Conservation (phyloP, 2,329 filamentous ascomycete species). For the Colletotrichum eremochloae region DNA sequence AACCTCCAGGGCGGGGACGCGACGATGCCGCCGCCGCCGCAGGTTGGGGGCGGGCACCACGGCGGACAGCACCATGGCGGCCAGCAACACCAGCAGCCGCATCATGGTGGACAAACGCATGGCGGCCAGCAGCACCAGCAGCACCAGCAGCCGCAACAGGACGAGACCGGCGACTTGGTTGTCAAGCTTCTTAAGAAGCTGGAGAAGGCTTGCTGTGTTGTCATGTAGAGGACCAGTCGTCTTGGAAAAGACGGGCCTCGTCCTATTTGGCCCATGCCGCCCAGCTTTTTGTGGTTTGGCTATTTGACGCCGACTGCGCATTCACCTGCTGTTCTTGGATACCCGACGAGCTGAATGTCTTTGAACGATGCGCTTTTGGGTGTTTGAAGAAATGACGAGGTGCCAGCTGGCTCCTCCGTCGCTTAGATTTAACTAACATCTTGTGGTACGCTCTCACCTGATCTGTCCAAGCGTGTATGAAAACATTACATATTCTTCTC, state of each 20-base stretch:
- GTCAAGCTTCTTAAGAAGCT: constrained; percentile 75
- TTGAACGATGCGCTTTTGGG: constrained; percentile 24
- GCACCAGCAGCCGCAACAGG: constrained; percentile 54
- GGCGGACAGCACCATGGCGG: constrained; percentile 56
- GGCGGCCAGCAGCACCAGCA: constrained; percentile 47
- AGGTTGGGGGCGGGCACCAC: constrained; percentile 57
- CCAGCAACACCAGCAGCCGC: constrained; percentile 57
- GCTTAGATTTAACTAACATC: not conserved
- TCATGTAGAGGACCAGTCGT: constrained; percentile 70
- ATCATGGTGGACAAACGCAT: constrained; percentile 54
- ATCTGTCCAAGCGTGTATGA: not conserved
- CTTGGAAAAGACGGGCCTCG: not conserved
- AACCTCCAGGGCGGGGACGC: constrained; percentile 82
- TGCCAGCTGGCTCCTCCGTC: constrained; percentile 19
- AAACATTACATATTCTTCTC: not conserved
- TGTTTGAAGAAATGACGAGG: constrained; percentile 18
- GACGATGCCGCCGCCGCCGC: constrained; percentile 56
- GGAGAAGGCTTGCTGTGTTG: constrained; percentile 77
- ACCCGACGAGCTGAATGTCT: constrained; percentile 10
- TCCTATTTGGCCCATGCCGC: not conserved
- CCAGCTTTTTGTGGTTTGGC: not conserved
- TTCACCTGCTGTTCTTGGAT: constrained; percentile 10
- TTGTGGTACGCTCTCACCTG: no score
- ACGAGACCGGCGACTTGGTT: constrained; percentile 71
- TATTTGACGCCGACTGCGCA: not conserved